Conservation (phyloP, 1,284 basidiomycete species). For the Laetiporus sulphureus region DNA sequence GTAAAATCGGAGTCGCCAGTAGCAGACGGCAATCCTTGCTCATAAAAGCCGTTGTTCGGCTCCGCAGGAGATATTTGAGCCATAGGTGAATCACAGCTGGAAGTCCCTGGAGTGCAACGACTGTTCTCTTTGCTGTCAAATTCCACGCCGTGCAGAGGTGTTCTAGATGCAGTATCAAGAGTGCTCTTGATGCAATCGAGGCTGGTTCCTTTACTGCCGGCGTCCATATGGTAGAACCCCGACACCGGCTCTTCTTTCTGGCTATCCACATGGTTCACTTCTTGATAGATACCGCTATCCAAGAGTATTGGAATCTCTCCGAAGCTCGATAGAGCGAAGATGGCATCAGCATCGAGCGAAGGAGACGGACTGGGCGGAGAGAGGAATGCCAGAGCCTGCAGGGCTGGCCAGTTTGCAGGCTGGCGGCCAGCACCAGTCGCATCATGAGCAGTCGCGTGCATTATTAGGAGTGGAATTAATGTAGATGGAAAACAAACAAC, state of each 20-base stretch:
- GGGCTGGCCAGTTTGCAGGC: constrained; percentile 24
- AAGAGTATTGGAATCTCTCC: constrained; percentile 53
- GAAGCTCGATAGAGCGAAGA: constrained; percentile 35
- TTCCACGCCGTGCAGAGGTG: not conserved
- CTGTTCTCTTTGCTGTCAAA: not conserved
- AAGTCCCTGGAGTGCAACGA: no score
- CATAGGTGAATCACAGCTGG: no score
- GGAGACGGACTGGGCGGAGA: constrained; percentile 40
- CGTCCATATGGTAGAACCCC: no score
- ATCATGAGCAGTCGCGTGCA: not conserved
- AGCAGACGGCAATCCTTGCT: constrained; percentile 9
- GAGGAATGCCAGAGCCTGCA: constrained; percentile 36
- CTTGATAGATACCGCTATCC: constrained; percentile 28
- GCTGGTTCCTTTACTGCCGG: not conserved
- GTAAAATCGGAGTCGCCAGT: constrained; percentile 15
- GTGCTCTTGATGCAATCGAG: no score
- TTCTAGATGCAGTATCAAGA: not conserved
- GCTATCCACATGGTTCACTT: no score
- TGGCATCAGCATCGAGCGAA: constrained; percentile 33
- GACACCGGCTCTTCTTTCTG: no score
- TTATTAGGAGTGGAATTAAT: not conserved
- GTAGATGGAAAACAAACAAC: not conserved
- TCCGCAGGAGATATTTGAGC: no score
- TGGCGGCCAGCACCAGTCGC: constrained; percentile 7
- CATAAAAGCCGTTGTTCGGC: constrained; percentile 8